Evolutionary conservation across 176 grass and related monocot species (phyloP).

Genomic region (Carex parvula): DNA sequence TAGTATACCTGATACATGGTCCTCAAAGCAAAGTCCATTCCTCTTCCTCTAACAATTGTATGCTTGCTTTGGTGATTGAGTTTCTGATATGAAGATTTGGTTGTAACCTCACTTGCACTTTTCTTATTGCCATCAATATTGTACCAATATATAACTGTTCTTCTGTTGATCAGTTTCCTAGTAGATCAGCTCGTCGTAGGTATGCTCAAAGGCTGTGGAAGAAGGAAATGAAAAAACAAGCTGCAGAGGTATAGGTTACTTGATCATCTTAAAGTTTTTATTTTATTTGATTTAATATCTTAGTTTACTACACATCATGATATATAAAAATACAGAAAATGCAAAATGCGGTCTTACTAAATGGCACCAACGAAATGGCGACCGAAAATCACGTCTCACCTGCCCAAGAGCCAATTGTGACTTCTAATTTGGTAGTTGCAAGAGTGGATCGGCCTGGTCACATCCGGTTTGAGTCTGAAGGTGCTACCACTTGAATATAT

Average conservation of each 20-base stretch:
- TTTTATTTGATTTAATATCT: slow-evolving; percentile 22
- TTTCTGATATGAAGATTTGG: neutral
- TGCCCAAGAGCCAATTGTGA: slow-evolving; percentile 37
- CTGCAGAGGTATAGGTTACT: slow-evolving; percentile 45
- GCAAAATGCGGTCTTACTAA: slow-evolving; percentile 33
- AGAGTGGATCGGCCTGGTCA: slow-evolving; percentile 76
- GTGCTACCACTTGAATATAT: slow-evolving; percentile 32
- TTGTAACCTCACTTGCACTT: neutral
- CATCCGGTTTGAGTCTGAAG: slow-evolving; percentile 84
- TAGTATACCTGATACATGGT: neutral
- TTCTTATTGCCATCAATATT: neutral
- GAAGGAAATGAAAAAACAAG: slow-evolving; percentile 29
- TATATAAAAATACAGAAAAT: slow-evolving; percentile 36
- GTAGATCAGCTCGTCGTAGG: slow-evolving; percentile 65
- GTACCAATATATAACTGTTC: neutral
- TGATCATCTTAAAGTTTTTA: slow-evolving; percentile 6
- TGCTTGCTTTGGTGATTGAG: neutral
- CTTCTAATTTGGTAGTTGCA: slow-evolving; percentile 59
- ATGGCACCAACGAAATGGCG: slow-evolving; percentile 26
- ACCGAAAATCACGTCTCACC: slow-evolving; percentile 33
- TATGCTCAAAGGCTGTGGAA: slow-evolving; percentile 41
- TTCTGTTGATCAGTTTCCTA: slow-evolving; percentile 37
- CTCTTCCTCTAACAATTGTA: neutral
- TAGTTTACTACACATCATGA: neutral
- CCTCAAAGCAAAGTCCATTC: neutral